phyloP scores from a whole-genome alignment of 441 rosid genomes.

The Hura crepitans region DNA sequence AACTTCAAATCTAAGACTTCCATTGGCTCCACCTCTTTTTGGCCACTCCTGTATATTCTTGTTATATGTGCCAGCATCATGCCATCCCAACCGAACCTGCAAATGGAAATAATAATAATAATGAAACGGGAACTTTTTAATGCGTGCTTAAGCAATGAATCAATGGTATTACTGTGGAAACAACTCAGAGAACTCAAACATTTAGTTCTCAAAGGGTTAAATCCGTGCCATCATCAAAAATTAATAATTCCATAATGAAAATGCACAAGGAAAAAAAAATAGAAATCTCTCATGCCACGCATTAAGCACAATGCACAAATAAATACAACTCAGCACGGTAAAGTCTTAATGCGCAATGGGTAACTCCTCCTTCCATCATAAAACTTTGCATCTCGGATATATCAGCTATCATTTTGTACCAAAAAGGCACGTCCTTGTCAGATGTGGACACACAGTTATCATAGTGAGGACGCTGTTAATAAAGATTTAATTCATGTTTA shows the following conservation, averaged over 20 bases:
- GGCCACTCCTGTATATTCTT: slow-evolving; percentile 91
- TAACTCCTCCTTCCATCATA: neutral
- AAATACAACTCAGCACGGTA: neutral
- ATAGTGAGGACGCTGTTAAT: neutral
- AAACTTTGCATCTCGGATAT: neutral
- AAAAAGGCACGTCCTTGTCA: no score
- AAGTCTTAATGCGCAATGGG: no score
- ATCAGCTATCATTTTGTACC: neutral
- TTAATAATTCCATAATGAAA: neutral
- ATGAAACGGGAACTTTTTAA: neutral
- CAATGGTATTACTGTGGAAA: neutral
- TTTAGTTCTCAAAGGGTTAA: neutral
- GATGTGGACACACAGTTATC: no score
- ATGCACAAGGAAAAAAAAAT: neutral
- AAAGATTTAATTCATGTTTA: neutral
- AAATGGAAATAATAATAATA: neutral
- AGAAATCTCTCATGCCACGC: neutral
- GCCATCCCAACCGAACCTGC: slow-evolving; percentile 94
- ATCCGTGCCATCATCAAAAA: neutral
- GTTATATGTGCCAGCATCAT: slow-evolving; percentile 92
- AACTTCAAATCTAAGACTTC: slow-evolving; percentile 81
- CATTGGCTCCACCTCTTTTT: slow-evolving; percentile 86
- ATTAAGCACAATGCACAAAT: neutral
- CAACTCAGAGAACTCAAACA: neutral
- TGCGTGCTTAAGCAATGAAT: slow-evolving; percentile 6